Evolutionary conservation across 2,329 filamentous ascomycete species (phyloP).

Genomic region (Xylariaceae sp.): DNA sequence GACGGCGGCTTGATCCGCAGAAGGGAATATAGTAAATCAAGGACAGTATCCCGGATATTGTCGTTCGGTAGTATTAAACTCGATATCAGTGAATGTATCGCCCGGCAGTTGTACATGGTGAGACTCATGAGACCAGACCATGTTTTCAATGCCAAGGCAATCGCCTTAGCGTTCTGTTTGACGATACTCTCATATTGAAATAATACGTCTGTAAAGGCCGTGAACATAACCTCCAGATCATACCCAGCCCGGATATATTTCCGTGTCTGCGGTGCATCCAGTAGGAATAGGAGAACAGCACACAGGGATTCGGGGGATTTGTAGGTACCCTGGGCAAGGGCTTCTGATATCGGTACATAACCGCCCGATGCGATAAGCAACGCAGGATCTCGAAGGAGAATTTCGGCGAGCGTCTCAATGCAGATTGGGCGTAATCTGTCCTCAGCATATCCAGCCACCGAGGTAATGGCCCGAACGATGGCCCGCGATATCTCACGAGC

Average conservation of each 20-base stretch:
- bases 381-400: conserved; percentile 78
- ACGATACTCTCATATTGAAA: conserved; percentile 56
- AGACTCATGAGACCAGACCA: conserved; percentile 90
- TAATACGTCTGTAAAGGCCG: conserved; percentile 82
- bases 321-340: conserved; percentile 83
- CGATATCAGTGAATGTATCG: conserved; percentile 72
- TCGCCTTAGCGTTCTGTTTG: conserved; percentile 87
- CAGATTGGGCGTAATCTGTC: conserved; percentile 87
- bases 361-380: conserved; percentile 80
- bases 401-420: conserved; percentile 86
- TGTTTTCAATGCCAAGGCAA: conserved; percentile 82
- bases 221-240: conserved; percentile 84
- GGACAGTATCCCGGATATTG: conserved; percentile 64
- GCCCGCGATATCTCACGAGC: conserved; percentile 80
- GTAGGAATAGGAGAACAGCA: conserved; percentile 78
- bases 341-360: conserved; percentile 81
- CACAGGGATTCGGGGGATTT: conserved; percentile 87
- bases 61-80: conserved; percentile 55
- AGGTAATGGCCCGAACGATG: conserved; percentile 82
- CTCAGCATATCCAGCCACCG: conserved; percentile 80
- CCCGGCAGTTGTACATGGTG: conserved; percentile 80
- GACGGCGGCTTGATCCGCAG: conserved; percentile 87
- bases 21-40: conserved; percentile 76
- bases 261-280: conserved; percentile 77
- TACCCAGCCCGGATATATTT: conserved; percentile 82